Percentiles rank a stretch among this genome's conserved stretches.
phyloP scores from a whole-genome alignment of 2,329 filamentous ascomycete species.

The Cytospora chrysosperma region DNA sequence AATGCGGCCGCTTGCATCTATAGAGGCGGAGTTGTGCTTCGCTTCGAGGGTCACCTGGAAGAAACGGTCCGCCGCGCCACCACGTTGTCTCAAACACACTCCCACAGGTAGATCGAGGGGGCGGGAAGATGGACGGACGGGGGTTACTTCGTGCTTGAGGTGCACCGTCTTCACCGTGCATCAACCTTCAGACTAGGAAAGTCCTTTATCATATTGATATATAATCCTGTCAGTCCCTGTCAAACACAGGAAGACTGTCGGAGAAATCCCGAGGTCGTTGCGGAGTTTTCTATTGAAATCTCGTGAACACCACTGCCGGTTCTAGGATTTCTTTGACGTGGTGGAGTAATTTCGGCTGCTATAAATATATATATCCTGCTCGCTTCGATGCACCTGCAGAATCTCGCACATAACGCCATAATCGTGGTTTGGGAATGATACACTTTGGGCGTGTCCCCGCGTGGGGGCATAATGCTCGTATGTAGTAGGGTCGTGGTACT shows the following conservation, averaged over 20 bases:
- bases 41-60: background rate
- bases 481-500: background rate
- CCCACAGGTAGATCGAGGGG: background rate
- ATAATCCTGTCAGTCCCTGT: background rate
- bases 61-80: background rate
- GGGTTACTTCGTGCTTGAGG: background rate
- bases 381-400: background rate
- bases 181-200: background rate
- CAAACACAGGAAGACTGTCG: background rate
- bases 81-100: background rate
- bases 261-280: no score
- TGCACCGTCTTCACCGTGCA: background rate
- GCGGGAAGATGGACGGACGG: background rate
- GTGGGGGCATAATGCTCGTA: background rate
- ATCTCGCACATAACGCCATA: background rate
- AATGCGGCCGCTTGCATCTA: background rate
- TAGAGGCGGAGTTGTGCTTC: background rate
- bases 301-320: background rate
- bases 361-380: background rate
- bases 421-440: background rate
- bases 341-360: background rate
- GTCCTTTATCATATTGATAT: background rate
- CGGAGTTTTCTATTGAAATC: background rate
- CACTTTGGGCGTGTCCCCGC: background rate
- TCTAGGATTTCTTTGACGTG: background rate